Evolutionary conservation across 2,329 filamentous ascomycete species (phyloP), one percentile per base, ranked within the genome.

Genomic region (Ceratocystis destructans): DNA sequence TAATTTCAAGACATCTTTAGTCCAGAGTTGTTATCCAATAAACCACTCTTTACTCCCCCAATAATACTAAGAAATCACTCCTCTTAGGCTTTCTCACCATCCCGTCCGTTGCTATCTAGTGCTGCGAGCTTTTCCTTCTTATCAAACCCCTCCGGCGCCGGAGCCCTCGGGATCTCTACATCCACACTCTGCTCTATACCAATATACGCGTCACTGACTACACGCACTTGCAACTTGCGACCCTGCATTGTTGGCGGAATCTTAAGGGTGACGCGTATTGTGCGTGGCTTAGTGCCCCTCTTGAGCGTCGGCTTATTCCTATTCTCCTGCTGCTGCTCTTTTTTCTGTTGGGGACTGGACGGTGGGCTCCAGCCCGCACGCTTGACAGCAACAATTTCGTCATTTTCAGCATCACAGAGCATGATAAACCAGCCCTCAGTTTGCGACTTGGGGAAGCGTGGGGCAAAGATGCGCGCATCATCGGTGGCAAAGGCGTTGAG

Each of bases 401-500:
- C 90, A 5, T 77, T 82, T 0, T 78, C 78, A 1, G 82, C 72
- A 71, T 88, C 85, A 5, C 85, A 87, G 0, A 96, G 81, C 25
- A 97, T 73, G 15, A 94, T 83, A 75, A 99, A 97, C 83, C 87
- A 97, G 0, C 92, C 92, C 73, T 99, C 94, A 0, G 86, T 94
- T 75, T 99, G 94, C 17, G 91, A 86, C 76, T 99, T 99, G 0
- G 93, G 93, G 76, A 96, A 97, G 25, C 83, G 82, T 2, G 95
- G 93, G 0, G 94, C 90, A 71, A 87, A 96, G 73, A 96, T 88
- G 68, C 87, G 83, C 62, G 83, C 86, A 1, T 91, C 88, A 7
- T 80, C 77, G 72, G 87, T 82, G 12, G 79, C 78, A 3, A 87
- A 75, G 0, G 82, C 73, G 74, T 96, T 96, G 62, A 82, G 77